Base-by-base conservation (phyloP, 495 filamentous ascomycete genomes). In the Letharia lupina region DNA sequence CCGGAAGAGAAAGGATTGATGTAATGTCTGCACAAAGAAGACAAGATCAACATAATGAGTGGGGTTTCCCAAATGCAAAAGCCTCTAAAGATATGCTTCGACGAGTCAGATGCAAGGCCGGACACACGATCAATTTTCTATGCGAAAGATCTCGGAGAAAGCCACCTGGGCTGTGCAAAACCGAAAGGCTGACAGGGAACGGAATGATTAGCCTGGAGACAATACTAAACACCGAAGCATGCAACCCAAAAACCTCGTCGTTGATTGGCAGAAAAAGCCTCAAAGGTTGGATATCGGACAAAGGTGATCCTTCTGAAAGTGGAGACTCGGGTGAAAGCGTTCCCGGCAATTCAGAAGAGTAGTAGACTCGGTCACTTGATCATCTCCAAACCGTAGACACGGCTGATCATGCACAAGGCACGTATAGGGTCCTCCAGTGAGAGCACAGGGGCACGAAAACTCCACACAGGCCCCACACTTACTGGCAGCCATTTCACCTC, bases 361-460 rank as follows among this genome's bases (percentile, higher is more conserved):
- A 59, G 59, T 58, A 52, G 13, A 52, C 40, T 56, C 42, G 62
- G 40, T 70, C 68, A 70, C 68, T 70, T 70, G 68, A 70, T 62
- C 65, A 67, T 7, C 7, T 28, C n/a, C 13, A 41, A 28, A 64
- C 65, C 61, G 57, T 40, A 56, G 47, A 58, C 65, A 54, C 50
- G 61, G 68, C 64, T 60, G 68, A 67, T 58, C 61, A 37, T 59
- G 44, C 56, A 61, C 28, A 3, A n/a, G 37, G 40, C 23, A 41
- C 33, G 15, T 52, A 35, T 2, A 20, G 28, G 60, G 31, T 54
- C 61, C 65, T 67, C 68, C 68, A 70, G 68, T 70, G 42, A 44
- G 56, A 54, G 35, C 8, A n/a, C 45, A 65, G 35, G 5, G 47
- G 20, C 35, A 50, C 23, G 33, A 40, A n/a, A 70, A 50, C 42